Percentiles rank a stretch among this genome's conserved stretches.
Conservation (phyloP, 2,329 filamentous ascomycete genomes). For the Neofusicoccum laricinum region DNA sequence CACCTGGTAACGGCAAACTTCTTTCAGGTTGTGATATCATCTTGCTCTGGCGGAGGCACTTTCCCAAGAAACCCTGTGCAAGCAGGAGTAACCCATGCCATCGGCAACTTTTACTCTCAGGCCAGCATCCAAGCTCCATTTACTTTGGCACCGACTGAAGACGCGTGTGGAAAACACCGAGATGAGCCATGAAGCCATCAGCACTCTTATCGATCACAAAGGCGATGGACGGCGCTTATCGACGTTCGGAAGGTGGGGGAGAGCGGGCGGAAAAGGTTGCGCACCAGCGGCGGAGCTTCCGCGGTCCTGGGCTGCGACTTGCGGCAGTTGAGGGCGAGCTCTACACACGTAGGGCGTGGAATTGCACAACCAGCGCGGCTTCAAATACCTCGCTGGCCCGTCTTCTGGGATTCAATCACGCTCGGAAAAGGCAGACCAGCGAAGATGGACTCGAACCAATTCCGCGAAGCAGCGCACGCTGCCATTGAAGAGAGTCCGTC, state of each 20-base stretch:
- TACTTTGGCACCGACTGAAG: too few relatives aligned
- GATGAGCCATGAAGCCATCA: too few relatives aligned
- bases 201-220: too few relatives aligned
- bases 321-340: background rate
- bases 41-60: too few relatives aligned
- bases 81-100: too few relatives aligned
- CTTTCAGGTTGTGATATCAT: too few relatives aligned
- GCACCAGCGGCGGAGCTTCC: background rate
- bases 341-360: background rate
- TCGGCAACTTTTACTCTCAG: too few relatives aligned
- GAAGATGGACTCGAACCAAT: constrained; percentile 74
- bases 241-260: background rate
- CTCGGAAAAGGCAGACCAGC: background rate
- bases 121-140: too few relatives aligned
- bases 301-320: background rate
- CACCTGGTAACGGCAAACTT: too few relatives aligned
- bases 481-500: constrained; percentile 75
- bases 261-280: background rate
- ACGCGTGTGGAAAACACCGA: too few relatives aligned
- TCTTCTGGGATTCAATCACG: background rate
- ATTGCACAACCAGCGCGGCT: background rate
- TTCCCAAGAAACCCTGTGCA: too few relatives aligned
- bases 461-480: constrained; percentile 71
- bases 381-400: background rate
- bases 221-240: too few relatives aligned